Conservation (phyloP, 768 basidiomycete species). For the Neoboletus brunneissimus region DNA sequence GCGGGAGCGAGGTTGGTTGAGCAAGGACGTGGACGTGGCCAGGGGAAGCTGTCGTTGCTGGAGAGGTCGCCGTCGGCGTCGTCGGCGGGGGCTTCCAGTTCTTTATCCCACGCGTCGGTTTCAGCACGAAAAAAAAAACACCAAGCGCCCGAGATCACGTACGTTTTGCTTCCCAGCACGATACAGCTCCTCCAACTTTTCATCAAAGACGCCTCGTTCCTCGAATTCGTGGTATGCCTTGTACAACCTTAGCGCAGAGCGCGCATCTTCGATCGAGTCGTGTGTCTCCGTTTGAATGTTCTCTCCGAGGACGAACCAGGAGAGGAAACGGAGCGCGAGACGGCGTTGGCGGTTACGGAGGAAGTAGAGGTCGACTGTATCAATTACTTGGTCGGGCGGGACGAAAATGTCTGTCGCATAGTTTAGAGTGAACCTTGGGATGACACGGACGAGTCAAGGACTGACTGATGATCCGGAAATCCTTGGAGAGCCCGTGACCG, state of each 20-base stretch:
- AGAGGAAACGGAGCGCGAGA: constrained; percentile 86
- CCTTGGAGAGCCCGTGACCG: constrained; percentile 95
- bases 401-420: constrained; percentile 79
- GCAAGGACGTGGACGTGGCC: neutral
- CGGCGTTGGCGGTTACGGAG: constrained; percentile 77
- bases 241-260: constrained; percentile 81
- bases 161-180: constrained; percentile 74
- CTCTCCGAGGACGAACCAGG: constrained; percentile 90
- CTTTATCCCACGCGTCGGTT: constrained; percentile 27
- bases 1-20: constrained; percentile 1
- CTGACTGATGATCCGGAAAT: constrained; percentile 97
- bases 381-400: constrained; percentile 92
- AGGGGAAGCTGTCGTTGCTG: neutral
- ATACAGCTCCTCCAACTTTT: constrained; percentile 84
- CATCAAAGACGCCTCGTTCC: constrained; percentile 73
- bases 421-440: neutral
- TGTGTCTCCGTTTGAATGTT: constrained; percentile 93
- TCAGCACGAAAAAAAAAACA: neutral
- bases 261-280: constrained; percentile 98
- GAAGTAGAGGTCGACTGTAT: constrained; percentile 97
- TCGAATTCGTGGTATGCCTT: constrained; percentile 78
- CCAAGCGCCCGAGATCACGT: constrained; percentile 23
- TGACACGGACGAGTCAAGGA: constrained; percentile 3
- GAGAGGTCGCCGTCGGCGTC: constrained; percentile 1
- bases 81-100: constrained; percentile 55